Evolutionary conservation across 108 stramenopile species (phyloP), one percentile per base, ranked within the genome.

Genomic region (Skeletonema grethae): DNA sequence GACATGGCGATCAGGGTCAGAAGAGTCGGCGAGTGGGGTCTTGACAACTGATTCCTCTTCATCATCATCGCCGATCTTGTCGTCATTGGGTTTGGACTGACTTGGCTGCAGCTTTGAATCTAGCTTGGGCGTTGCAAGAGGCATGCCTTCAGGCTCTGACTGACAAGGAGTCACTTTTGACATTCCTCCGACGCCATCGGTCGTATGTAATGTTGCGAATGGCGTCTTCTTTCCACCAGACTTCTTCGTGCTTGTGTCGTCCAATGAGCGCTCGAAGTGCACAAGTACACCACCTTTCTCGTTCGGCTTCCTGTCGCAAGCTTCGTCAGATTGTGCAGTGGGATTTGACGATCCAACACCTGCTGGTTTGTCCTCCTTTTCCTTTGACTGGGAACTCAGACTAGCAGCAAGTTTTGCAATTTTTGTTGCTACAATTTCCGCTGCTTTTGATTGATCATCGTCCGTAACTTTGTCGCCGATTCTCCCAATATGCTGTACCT

Each of bases 321-420:
- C 12, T 24, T 28, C 4, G 24, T 4, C 57, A 58, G 12, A 28
- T 13, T 29, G 12, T 18, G 8, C 13, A 25, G 20, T 8, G 3
- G 29, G 13, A 13, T 58, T 31, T 31, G 29, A 15, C 22, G 5
- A 45, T 67, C 61, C 20, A 9, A 12, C 32, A 38, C n/a, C 31
- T 36, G 3, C 31, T 45, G 35, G 29, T 57, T 30, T 18, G 34
- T 0, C 59, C 7, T 55, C 12, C n/a, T 43, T 41, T 53, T 22
- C 50, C 22, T 53, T 22, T 7, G 20, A 22, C 22, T 9, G 50
- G 8, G 22, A 9, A 30, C 36, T 57, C 11, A 73, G 39, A 18
- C 43, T 61, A 1, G 73, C 61, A 20, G 73, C 79, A 30, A 80
- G 69, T 62, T 80, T 69, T 16, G 69, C 69, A 3, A 80, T 61